Percentiles rank a stretch among this genome's conserved stretches.
Conservation (phyloP, 208 protist genomes). For the Acanthamoeba rhysodes region DNA sequence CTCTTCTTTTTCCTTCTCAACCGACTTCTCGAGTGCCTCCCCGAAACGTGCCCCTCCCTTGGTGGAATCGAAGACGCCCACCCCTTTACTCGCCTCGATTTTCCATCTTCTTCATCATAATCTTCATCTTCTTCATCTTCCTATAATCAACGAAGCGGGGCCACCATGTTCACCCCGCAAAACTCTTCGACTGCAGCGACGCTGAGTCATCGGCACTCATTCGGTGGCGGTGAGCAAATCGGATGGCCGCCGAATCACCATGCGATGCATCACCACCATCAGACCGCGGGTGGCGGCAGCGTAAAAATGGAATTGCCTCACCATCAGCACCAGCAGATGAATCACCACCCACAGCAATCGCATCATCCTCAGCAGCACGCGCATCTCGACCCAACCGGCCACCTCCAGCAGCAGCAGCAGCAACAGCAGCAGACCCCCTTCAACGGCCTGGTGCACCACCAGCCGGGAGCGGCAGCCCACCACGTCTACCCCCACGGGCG, state of each 20-base stretch:
- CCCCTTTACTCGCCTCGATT: too few relatives aligned
- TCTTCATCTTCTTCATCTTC: too few relatives aligned
- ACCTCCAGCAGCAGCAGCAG: not conserved
- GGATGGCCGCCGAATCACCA: conserved; percentile 1
- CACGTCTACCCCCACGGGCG: not conserved
- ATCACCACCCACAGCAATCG: not conserved
- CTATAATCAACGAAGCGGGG: too few relatives aligned
- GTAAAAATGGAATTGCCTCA: conserved; percentile 9
- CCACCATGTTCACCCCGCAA: conserved; percentile 5
- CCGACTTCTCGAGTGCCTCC: too few relatives aligned
- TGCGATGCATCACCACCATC: not conserved
- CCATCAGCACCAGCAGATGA: not conserved
- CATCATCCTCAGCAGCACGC: not conserved
- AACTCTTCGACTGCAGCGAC: not conserved
- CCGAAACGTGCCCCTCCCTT: too few relatives aligned
- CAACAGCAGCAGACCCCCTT: not conserved
- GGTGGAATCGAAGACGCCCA: too few relatives aligned
- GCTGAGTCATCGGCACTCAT: conserved; percentile 5
- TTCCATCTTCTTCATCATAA: too few relatives aligned
- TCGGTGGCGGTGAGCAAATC: conserved; percentile 31
- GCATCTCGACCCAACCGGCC: not conserved
- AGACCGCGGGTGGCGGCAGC: not conserved
- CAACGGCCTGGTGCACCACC: not conserved
- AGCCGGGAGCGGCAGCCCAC: not conserved
- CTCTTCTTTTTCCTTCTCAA: not conserved